These are phyloP conservation scores for Fistulina hepatica DNA, from an alignment of 1,284 basidiomycete species.

Conservation along the genomic window DNA sequence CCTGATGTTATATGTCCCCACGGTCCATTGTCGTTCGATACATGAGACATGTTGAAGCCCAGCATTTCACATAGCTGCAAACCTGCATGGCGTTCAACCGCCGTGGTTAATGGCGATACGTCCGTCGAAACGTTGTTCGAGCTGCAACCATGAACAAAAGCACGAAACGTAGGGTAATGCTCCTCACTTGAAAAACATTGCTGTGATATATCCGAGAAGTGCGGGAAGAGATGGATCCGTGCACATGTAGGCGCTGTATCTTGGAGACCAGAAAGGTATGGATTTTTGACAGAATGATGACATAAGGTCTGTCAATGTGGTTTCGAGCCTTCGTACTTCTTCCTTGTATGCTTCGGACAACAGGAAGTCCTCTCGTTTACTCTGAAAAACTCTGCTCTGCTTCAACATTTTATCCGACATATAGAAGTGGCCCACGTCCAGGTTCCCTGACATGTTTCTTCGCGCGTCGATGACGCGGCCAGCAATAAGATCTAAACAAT, in stretches of 20 bases:
- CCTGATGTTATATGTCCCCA: constrained; percentile 39
- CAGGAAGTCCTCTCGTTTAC: too few relatives aligned
- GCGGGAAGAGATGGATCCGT: constrained; percentile 27
- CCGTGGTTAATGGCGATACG: constrained; percentile 30
- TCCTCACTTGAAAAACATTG: constrained; percentile 27
- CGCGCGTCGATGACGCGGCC: constrained; percentile 10
- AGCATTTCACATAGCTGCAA: constrained; percentile 32
- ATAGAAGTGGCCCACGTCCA: too few relatives aligned
- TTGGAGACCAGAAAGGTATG: too few relatives aligned
- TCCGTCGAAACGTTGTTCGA: constrained; percentile 25
- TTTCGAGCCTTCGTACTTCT: too few relatives aligned
- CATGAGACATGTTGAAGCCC: constrained; percentile 24
- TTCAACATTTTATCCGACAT: too few relatives aligned
- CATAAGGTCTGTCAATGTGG: too few relatives aligned
- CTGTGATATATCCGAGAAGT: constrained; percentile 28
- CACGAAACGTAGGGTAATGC: neutral
- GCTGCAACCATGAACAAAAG: neutral
- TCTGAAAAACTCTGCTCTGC: too few relatives aligned
- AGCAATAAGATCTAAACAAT: constrained; percentile 11
- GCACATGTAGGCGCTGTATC: too few relatives aligned
- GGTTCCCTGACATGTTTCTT: constrained; percentile 9
- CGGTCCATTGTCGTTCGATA: constrained; percentile 12
- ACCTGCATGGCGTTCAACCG: constrained; percentile 32
- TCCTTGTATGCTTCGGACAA: too few relatives aligned
- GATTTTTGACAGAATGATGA: too few relatives aligned